Conservation (phyloP, 1,284 basidiomycete species). For the Waitea zeae region DNA sequence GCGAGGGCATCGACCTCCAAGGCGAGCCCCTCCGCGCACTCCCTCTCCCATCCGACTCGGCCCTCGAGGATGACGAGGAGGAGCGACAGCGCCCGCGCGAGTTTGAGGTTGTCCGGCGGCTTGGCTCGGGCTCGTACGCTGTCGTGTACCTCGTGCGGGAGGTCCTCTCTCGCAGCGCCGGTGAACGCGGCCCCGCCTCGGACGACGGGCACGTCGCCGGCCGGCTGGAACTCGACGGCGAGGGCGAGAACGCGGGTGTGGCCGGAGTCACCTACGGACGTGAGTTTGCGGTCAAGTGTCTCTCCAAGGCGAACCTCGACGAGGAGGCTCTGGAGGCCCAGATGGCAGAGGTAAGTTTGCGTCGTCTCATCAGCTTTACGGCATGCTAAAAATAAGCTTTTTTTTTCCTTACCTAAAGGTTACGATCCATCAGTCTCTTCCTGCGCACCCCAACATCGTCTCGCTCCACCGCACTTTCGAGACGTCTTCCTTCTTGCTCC, state of each 20-base stretch:
- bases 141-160: slow-evolving; percentile 89
- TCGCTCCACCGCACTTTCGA: slow-evolving; percentile 85
- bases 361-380: slow-evolving; percentile 9
- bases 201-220: slow-evolving; percentile 41
- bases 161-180: slow-evolving; percentile 39
- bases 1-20: slow-evolving; percentile 42
- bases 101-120: slow-evolving; percentile 70
- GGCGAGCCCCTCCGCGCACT: slow-evolving; percentile 45
- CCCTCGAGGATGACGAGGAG: slow-evolving; percentile 19
- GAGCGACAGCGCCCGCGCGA: slow-evolving; percentile 45
- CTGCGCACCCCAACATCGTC: slow-evolving; percentile 86
- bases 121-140: slow-evolving; percentile 84
- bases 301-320: slow-evolving; percentile 85
- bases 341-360: slow-evolving; percentile 58
- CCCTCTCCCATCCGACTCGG: slow-evolving; percentile 14
- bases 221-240: slow-evolving; percentile 42
- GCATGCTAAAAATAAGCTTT: slow-evolving; percentile 1
- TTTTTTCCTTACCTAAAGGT: slow-evolving; percentile 28
- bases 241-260: slow-evolving; percentile 16
- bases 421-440: slow-evolving; percentile 88
- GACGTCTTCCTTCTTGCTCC: slow-evolving; percentile 63
- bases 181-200: slow-evolving; percentile 27
- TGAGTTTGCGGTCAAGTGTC: slow-evolving; percentile 91
- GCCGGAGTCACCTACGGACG: slow-evolving; percentile 47
- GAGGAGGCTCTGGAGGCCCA: slow-evolving; percentile 76